phyloP scores from a whole-genome alignment of 768 basidiomycete genomes.

The Psilocybe subaeruginosa region DNA sequence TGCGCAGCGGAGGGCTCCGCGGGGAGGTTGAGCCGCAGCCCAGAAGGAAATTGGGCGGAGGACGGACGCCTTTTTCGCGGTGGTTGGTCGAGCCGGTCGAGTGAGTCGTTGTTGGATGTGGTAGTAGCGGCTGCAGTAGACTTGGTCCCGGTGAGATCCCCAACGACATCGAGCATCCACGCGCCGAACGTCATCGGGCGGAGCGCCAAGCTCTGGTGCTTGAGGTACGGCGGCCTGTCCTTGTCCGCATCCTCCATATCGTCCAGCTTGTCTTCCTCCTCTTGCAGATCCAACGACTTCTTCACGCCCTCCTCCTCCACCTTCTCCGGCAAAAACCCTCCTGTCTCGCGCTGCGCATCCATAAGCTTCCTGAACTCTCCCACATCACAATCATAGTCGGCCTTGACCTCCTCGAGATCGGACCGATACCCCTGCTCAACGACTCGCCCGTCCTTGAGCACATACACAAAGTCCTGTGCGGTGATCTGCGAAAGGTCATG shows the following conservation, averaged over 20 bases:
- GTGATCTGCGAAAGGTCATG: slow-evolving; percentile 90
- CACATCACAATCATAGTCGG: slow-evolving; percentile 12
- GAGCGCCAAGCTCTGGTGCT: slow-evolving; percentile 46
- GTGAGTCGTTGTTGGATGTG: background rate
- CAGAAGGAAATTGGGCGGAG: slow-evolving; percentile 29
- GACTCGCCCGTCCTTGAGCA: slow-evolving; percentile 78
- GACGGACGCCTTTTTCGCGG: slow-evolving; percentile 14
- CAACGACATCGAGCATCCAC: slow-evolving; percentile 86
- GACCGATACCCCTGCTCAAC: slow-evolving; percentile 87
- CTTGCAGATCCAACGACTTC: slow-evolving; percentile 50
- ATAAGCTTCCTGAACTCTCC: slow-evolving; percentile 81
- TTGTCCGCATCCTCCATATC: slow-evolving; percentile 45
- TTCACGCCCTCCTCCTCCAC: slow-evolving; percentile 33
- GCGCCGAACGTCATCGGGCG: slow-evolving; percentile 68
- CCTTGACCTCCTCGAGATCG: slow-evolving; percentile 64
- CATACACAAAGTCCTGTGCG: slow-evolving; percentile 84
- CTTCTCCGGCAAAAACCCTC: slow-evolving; percentile 52
- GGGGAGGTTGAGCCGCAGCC: slow-evolving; percentile 18
- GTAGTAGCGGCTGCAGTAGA: slow-evolving; percentile 8
- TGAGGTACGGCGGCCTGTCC: slow-evolving; percentile 27
- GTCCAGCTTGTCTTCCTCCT: slow-evolving; percentile 30
- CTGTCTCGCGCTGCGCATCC: slow-evolving; percentile 50
- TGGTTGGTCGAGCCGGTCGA: background rate
- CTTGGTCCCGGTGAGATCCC: slow-evolving; percentile 54
- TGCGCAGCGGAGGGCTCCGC: slow-evolving; percentile 24